phyloP scores from a whole-genome alignment of 345 rosid genomes.

The Eucalyptus leucophloia region DNA sequence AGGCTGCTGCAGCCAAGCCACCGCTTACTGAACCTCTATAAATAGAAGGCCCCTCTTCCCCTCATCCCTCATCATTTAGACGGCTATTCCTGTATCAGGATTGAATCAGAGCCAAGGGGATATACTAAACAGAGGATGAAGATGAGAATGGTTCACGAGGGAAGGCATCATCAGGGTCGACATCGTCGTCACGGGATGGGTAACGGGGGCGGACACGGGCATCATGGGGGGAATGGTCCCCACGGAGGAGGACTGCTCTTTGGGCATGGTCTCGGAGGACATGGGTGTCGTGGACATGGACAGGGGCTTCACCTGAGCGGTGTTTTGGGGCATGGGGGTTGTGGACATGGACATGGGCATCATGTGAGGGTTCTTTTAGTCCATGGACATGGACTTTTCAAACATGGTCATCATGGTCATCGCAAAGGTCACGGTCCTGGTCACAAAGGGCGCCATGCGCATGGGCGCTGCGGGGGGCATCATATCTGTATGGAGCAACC shows the following conservation, averaged over 20 bases:
- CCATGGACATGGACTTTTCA: not conserved
- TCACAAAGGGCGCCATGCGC: not conserved
- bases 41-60: not conserved
- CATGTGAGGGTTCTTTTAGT: not conserved
- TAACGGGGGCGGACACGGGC: not conserved
- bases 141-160: not conserved
- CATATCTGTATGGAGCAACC: not conserved
- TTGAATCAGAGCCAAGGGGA: not conserved
- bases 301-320: not conserved
- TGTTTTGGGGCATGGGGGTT: not conserved
- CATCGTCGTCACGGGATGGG: not conserved
- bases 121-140: not conserved
- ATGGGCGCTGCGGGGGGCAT: not conserved
- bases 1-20: not conserved
- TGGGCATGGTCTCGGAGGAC: not conserved
- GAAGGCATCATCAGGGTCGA: not conserved
- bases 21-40: not conserved
- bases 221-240: not conserved
- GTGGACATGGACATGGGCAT: not conserved
- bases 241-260: not conserved
- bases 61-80: not conserved
- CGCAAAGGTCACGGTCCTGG: not conserved
- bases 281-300: not conserved
- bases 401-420: not conserved
- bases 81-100: not conserved